phyloP scores from a whole-genome alignment of 2,329 filamentous ascomycete genomes.

The Curvularia spicifera region DNA sequence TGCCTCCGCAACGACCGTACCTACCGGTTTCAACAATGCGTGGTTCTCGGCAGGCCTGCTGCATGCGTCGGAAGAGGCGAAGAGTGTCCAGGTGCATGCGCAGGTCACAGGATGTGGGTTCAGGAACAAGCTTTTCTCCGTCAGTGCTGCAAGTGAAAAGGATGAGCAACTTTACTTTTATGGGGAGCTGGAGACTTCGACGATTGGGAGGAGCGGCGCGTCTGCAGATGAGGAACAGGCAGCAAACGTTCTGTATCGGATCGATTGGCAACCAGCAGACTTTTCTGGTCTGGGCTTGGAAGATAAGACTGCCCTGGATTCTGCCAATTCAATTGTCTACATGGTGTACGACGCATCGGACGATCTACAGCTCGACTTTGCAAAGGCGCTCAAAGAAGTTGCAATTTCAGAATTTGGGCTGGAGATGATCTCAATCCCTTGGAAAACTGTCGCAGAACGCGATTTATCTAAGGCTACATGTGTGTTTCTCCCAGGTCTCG shows the following conservation, averaged over 20 bases:
- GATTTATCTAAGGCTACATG: constrained; percentile 11
- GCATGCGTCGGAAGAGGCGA: background rate
- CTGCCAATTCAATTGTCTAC: background rate
- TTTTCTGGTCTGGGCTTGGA: constrained; percentile 1
- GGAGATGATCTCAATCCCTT: constrained; percentile 3
- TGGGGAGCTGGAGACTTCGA: constrained; percentile 22
- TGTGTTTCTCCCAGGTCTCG: constrained; percentile 16
- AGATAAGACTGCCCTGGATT: background rate
- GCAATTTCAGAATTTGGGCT: background rate
- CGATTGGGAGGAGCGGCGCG: constrained; percentile 12
- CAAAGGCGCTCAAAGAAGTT: background rate
- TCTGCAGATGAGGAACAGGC: background rate
- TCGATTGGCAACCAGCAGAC: constrained; percentile 13
- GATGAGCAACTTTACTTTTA: constrained; percentile 11
- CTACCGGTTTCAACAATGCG: constrained; percentile 20
- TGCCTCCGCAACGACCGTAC: constrained; percentile 16
- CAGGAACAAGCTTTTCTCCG: constrained; percentile 19
- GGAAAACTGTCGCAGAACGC: constrained; percentile 1
- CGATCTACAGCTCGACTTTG: constrained; percentile 7
- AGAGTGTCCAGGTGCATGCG: constrained; percentile 13
- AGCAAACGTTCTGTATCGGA: constrained; percentile 9
- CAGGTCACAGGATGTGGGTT: constrained; percentile 18
- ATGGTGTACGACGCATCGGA: constrained; percentile 15
- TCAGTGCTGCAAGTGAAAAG: constrained; percentile 12
- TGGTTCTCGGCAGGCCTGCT: constrained; percentile 18